Base-by-base conservation (phyloP, 257 asterid species). In the Solanum appendiculatum region DNA sequence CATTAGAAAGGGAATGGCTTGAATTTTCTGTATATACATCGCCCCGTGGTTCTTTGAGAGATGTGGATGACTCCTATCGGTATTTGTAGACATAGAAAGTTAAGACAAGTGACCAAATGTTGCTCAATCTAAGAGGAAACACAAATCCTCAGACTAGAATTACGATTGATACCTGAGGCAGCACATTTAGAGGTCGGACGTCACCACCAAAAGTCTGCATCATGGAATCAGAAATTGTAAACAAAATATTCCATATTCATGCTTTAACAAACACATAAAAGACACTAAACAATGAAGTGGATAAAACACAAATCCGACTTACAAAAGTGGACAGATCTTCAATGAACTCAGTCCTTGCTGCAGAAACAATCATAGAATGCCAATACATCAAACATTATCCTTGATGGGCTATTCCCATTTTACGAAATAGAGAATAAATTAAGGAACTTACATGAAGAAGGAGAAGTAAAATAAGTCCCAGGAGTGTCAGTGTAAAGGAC, bases 301-400 rank as follows among this genome's bases (percentile, higher is more conserved):
- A 46, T 46, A 80, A 46, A 80, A 29, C 18, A 1, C 27, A 54
- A 31, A 64, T 60, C 1, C 16, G 75, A 90, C 98, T 92, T 92
- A 96, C 99, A 86, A 93, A 91, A 74, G 95, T 69, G n/a, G 98
- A 92, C n/a, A 90, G 93, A 85, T 95, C 98, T 86, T 96, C 98
- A 48, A 92, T 87, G 83, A 93, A 93, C 85, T 92, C 97, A 88
- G 84, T 85, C 87, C 93, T 91, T 18, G 97, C 99, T 96, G 93
- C 68, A 90, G 86, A 87, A 88, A 21, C 66, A 68, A 23, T 68
- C 66, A 37, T 46, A 66, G 31, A 46, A 54, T n/a, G 54, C 87
- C 68, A 81, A 29, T 31, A 29, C 42, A 81, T 33, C 16, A 89
- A 83, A 7, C 39, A 86, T n/a, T 72, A 86, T 46, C 37, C 85